Evolutionary conservation across 2,329 filamentous ascomycete genomes (phyloP).

Genomic region (Colletotrichum viniferum): DNA sequence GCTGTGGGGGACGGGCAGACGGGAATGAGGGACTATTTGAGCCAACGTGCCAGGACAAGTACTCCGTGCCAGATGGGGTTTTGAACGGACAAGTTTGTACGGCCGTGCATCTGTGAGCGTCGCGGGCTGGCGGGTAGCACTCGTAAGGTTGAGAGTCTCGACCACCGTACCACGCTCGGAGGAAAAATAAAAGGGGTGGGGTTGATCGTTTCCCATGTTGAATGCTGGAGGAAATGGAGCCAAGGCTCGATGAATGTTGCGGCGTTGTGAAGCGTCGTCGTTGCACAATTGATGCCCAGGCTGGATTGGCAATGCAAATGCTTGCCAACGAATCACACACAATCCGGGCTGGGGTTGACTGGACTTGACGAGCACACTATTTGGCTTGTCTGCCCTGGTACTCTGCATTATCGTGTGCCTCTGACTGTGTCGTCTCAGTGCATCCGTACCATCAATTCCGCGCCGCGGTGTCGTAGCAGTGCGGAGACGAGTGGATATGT

Average conservation of each 20-base stretch:
- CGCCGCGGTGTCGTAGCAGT: background rate
- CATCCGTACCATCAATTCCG: background rate
- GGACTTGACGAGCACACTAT: background rate
- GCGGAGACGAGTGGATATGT: conserved; percentile 11
- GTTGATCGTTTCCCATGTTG: background rate
- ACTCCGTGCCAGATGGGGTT: background rate
- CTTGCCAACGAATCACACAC: background rate
- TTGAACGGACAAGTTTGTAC: background rate
- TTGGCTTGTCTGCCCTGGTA: background rate
- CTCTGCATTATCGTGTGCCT: background rate
- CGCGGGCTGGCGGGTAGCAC: background rate
- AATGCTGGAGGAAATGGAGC: background rate
- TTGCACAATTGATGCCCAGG: conserved; percentile 1
- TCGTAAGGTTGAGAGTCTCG: background rate
- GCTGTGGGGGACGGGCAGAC: background rate
- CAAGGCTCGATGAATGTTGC: background rate
- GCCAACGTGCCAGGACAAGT: background rate
- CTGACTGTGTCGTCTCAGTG: background rate
- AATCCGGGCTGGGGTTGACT: background rate
- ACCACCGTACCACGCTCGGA: background rate
- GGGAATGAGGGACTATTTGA: background rate
- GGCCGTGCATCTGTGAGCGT: background rate
- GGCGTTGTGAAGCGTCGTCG: background rate
- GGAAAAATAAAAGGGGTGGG: background rate
- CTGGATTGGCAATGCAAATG: background rate